These are phyloP conservation scores for Hypsizygus ulmarius DNA, from an alignment of 1,284 basidiomycete species.

Conservation along the genomic window DNA sequence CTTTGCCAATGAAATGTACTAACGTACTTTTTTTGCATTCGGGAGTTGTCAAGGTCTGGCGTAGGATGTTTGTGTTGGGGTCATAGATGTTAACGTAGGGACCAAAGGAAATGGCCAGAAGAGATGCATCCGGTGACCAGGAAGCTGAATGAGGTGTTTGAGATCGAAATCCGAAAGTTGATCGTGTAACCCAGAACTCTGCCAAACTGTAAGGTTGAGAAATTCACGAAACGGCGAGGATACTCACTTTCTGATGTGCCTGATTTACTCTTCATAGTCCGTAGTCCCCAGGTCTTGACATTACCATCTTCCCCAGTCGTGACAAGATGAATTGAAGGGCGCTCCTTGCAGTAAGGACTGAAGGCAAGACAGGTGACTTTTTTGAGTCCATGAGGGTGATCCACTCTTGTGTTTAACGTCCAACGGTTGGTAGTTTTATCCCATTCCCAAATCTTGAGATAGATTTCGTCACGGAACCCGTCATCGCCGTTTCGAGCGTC, in stretches of 20 bases:
- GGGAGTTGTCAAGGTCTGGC: slow-evolving; percentile 61
- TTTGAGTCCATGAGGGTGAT: slow-evolving; percentile 78
- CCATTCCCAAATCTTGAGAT: slow-evolving; percentile 93
- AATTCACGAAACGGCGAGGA: slow-evolving; percentile 6
- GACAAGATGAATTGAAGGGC: slow-evolving; percentile 42
- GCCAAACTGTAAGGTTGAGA: slow-evolving; percentile 11
- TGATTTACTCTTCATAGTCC: slow-evolving; percentile 40
- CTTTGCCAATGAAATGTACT: slow-evolving; percentile 63
- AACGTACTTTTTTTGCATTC: slow-evolving; percentile 45
- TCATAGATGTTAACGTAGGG: slow-evolving; percentile 79
- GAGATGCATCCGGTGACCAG: slow-evolving; percentile 87
- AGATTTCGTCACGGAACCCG: slow-evolving; percentile 63
- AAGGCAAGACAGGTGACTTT: slow-evolving; percentile 74
- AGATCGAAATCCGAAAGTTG: slow-evolving; percentile 69
- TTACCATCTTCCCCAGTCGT: slow-evolving; percentile 69
- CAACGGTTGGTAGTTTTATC: slow-evolving; percentile 53
- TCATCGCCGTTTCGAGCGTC: slow-evolving; percentile 75
- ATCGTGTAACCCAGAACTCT: slow-evolving; percentile 81
- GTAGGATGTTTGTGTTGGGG: slow-evolving; percentile 62
- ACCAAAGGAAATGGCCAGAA: slow-evolving; percentile 77
- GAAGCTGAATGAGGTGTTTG: slow-evolving; percentile 62
- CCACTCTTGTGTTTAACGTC: slow-evolving; percentile 89
- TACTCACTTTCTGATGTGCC: slow-evolving; percentile 48
- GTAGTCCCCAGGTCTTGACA: slow-evolving; percentile 73
- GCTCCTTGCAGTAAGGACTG: slow-evolving; percentile 38